Percentiles rank a stretch among this genome's conserved stretches.
Conservation (phyloP, 2,329 filamentous ascomycete species). For the Fusarium longipes region DNA sequence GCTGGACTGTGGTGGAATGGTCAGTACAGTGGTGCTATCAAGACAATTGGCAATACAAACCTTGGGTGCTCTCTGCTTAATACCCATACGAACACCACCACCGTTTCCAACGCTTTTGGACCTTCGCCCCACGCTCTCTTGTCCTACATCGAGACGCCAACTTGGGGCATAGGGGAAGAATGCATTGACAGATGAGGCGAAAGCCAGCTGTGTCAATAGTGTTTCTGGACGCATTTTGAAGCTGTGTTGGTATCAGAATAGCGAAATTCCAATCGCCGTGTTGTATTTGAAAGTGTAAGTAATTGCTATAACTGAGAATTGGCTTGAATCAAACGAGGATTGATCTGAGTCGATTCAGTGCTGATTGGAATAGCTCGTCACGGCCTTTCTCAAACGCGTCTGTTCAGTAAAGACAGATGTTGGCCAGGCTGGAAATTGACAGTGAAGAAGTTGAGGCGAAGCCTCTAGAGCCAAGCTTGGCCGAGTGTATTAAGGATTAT, state of each 20-base stretch:
- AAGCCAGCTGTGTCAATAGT: conserved; percentile 58
- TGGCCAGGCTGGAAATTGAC: neutral
- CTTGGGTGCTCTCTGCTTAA: conserved; percentile 53
- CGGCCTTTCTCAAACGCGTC: conserved; percentile 40
- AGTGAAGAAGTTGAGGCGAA: conserved; percentile 13
- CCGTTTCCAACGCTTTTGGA: conserved; percentile 35
- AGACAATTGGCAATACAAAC: conserved; percentile 44
- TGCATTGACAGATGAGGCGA: conserved; percentile 59
- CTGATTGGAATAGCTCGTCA: conserved; percentile 32
- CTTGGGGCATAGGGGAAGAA: conserved; percentile 60
- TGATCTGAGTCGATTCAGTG: conserved; percentile 5
- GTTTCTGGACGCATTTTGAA: conserved; percentile 56
- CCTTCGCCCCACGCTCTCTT: conserved; percentile 39
- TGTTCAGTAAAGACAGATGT: conserved; percentile 15
- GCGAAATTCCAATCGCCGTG: conserved; percentile 1
- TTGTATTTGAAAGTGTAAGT: conserved; percentile 4
- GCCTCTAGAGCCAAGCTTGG: conserved; percentile 31
- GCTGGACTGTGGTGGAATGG: conserved; percentile 45
- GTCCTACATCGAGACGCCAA: conserved; percentile 50
- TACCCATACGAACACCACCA: conserved; percentile 53
- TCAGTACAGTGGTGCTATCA: conserved; percentile 14
- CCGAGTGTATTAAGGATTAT: conserved; percentile 47
- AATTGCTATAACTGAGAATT: conserved; percentile 22
- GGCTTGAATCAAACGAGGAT: conserved; percentile 14
- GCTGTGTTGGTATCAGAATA: conserved; percentile 13